Percentiles rank a stretch among this genome's conserved stretches.
Evolutionary conservation across 805 yeast genomes (phyloP).

Genomic region (Candida endomychidarum): DNA sequence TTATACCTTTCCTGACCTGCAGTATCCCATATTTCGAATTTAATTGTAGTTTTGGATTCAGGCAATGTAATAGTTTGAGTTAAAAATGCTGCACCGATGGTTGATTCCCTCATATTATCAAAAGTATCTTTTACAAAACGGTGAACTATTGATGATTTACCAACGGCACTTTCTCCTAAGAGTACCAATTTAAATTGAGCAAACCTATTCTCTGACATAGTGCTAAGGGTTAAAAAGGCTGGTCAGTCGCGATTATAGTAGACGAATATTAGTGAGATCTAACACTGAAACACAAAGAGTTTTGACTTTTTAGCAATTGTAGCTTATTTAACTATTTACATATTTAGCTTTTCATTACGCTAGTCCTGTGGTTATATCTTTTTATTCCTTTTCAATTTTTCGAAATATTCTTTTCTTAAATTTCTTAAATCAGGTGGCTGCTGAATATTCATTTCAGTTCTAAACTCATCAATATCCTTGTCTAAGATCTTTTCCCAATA

Average conservation of each 20-base stretch:
- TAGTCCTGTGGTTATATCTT: too few relatives aligned
- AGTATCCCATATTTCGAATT: constrained; percentile 87
- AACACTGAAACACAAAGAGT: background rate
- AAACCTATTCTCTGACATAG: constrained; percentile 20
- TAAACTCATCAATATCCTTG: constrained; percentile 67
- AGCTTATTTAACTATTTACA: background rate
- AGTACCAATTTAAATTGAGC: constrained; percentile 63
- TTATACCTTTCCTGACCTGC: constrained; percentile 76
- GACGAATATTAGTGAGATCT: too few relatives aligned
- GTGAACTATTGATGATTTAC: constrained; percentile 59
- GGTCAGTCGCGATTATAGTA: constrained; percentile 7
- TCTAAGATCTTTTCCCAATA: constrained; percentile 88
- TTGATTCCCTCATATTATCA: constrained; percentile 72
- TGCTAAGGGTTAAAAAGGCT: constrained; percentile 8
- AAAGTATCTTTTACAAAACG: constrained; percentile 73
- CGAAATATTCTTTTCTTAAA: constrained; percentile 49
- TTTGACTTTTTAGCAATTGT: too few relatives aligned
- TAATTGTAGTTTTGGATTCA: constrained; percentile 51
- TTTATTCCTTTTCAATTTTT: constrained; percentile 21
- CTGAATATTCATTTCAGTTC: constrained; percentile 69
- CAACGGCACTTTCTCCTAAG: constrained; percentile 82
- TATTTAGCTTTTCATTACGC: too few relatives aligned
- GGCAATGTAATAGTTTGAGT: constrained; percentile 65
- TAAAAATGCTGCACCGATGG: constrained; percentile 82
- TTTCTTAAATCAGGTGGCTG: constrained; percentile 73